These are phyloP conservation scores for Wickerhamomyces subpelliculosus DNA, from an alignment of 805 yeast genomes.

Conservation along the genomic window DNA sequence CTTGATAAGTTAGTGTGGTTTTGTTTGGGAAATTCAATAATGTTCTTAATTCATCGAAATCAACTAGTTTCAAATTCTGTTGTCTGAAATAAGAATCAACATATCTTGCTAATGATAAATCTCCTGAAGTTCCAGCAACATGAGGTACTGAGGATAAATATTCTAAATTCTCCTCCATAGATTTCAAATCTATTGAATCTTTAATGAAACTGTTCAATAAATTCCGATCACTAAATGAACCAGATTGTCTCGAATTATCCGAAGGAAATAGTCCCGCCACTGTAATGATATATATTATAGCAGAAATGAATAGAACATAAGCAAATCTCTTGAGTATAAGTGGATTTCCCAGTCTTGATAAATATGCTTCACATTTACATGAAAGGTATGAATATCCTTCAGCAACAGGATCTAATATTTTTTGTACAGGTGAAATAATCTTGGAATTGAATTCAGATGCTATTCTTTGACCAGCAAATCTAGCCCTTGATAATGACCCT, in stretches of 20 bases:
- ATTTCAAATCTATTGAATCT: constrained; percentile 44
- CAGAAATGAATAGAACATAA: constrained; percentile 61
- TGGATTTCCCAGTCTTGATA: constrained; percentile 78
- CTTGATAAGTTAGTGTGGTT: constrained; percentile 20
- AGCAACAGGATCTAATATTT: constrained; percentile 42
- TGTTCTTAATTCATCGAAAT: constrained; percentile 43
- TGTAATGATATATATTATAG: constrained; percentile 49
- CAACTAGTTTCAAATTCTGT: constrained; percentile 47
- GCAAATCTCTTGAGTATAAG: constrained; percentile 70
- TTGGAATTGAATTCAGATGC: constrained; percentile 20
- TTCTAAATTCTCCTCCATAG: constrained; percentile 60
- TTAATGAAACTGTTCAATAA: constrained; percentile 43
- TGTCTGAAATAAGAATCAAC: constrained; percentile 51
- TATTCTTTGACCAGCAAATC: constrained; percentile 7
- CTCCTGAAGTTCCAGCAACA: constrained; percentile 84
- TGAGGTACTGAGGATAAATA: constrained; percentile 80
- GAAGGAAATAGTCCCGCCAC: constrained; percentile 47
- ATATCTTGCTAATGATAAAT: constrained; percentile 61
- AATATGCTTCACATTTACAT: constrained; percentile 44
- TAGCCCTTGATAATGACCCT: background rate
- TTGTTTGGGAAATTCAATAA: constrained; percentile 61
- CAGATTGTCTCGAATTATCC: constrained; percentile 33
- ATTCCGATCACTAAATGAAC: constrained; percentile 58
- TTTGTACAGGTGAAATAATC: constrained; percentile 33
- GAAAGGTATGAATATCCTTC: constrained; percentile 26